phyloP scores from a whole-genome alignment of 257 asterid genomes.

The Solanum etuberosum region DNA sequence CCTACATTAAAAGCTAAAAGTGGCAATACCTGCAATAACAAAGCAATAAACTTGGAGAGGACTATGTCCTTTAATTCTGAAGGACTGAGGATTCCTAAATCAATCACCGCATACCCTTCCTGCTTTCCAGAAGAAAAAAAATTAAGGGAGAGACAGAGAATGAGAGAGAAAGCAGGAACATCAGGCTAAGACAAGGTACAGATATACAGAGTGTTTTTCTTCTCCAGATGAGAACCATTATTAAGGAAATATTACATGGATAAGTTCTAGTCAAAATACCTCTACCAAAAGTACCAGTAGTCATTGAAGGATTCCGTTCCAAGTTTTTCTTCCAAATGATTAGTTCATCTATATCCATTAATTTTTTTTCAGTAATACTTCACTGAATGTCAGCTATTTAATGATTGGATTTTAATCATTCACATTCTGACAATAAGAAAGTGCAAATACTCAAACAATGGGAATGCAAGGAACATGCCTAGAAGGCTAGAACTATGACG shows the following conservation, averaged over 20 bases:
- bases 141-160: neutral
- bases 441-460: neutral
- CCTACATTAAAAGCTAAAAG: neutral
- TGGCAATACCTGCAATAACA: slow-evolving; percentile 65
- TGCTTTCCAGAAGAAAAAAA: slow-evolving; percentile 11
- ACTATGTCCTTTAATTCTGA: slow-evolving; percentile 36
- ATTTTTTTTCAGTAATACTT: neutral
- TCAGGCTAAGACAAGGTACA: neutral
- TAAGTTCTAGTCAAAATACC: neutral
- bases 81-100: slow-evolving; percentile 34
- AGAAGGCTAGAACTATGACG: neutral
- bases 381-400: neutral
- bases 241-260: neutral
- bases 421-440: neutral
- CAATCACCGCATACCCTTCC: slow-evolving; percentile 79
- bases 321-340: neutral
- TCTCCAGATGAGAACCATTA: neutral
- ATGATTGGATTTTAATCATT: neutral
- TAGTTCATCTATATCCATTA: neutral
- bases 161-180: neutral
- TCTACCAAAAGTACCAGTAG: neutral
- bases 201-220: neutral
- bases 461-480: neutral
- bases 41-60: slow-evolving; percentile 48
- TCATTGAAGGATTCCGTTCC: neutral